These are phyloP conservation scores for Penicillium sp. DNA, from an alignment of 2,329 filamentous ascomycete species.

Conservation along the genomic window DNA sequence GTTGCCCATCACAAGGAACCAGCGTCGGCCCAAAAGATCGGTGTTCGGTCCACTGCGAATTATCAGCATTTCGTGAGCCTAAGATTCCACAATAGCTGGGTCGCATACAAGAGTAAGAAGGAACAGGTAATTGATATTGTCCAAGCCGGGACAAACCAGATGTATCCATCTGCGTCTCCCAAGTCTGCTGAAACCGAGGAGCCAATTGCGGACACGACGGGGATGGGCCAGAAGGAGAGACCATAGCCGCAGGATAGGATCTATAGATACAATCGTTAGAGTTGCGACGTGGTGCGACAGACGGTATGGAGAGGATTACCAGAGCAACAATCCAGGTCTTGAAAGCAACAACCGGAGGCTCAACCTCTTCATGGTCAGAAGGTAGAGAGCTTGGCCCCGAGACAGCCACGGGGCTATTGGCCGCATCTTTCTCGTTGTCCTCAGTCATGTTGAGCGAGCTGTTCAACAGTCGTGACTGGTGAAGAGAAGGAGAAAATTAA, in stretches of 20 bases:
- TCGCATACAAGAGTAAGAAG: slow-evolving; percentile 40
- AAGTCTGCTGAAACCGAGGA: slow-evolving; percentile 27
- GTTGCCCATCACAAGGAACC: slow-evolving; percentile 49
- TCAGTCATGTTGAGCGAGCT: no score
- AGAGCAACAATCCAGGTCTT: slow-evolving; percentile 29
- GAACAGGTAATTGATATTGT: slow-evolving; percentile 45
- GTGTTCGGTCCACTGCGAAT: slow-evolving; percentile 42
- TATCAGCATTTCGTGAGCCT: not conserved
- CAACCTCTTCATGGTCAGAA: no score
- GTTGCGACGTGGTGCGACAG: no score
- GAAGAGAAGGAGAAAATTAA: no score
- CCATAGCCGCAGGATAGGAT: slow-evolving; percentile 37
- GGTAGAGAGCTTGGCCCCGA: no score
- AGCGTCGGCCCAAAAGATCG: slow-evolving; percentile 50
- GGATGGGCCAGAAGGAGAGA: slow-evolving; percentile 35
- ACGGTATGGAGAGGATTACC: slow-evolving; percentile 4
- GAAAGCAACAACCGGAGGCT: slow-evolving; percentile 18
- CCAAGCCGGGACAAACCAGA: slow-evolving; percentile 33
- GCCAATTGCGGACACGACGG: slow-evolving; percentile 30
- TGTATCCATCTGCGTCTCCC: slow-evolving; percentile 27
- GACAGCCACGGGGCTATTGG: no score
- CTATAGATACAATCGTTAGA: slow-evolving; percentile 6
- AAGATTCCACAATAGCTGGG: not conserved
- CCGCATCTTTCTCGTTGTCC: no score
- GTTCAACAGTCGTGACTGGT: no score